Evolutionary conservation across 2,329 filamentous ascomycete genomes (phyloP), one percentile per base, ranked within the genome.

Genomic region (Alternaria sp.): DNA sequence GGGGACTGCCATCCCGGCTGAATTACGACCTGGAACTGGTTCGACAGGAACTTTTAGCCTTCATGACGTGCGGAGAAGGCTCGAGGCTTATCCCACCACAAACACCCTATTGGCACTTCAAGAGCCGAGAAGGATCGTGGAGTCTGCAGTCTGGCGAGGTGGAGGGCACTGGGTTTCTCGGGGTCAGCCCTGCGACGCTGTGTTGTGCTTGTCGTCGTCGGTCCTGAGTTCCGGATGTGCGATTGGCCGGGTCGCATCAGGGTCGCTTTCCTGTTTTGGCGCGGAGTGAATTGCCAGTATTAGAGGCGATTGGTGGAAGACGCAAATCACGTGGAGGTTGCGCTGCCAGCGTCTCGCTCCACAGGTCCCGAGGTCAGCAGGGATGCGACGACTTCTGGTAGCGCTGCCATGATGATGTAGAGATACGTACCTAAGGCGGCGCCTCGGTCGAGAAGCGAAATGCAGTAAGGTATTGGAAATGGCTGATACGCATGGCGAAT

Each of bases 1-100:
- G 63, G 53, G 30, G 40, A 61, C 30, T 57, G 53, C 59, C 57
- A 65, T 59, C 43, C 63, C 63, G 67, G 66, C 63, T 67, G 66
- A 68, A 65, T 57, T 40, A 40, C 36, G 36, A 61, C 44, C 54
- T 44, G 53, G 36, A 40, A 40, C 56, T 68, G 70, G 70, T 68
- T 69, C 70, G 67, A 67, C 63, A 68, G 69, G 69, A 67, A 68
- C 28, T 61, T 67, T 65, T 67, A 52, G 32, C 45, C 57, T 45
- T 46, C 36, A 51, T 52, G 57, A 51, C 50, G 57, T 63, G 61
- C 62, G 47, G 59, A 62, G 56, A 49, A 65, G 44, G 43, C 40
- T 61, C 44, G 44, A 54, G 59, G 56, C 63, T 58, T 32, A 53
- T 44, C 50, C 53, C 44, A 21, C 36, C 53, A 53, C 52, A 49